These are phyloP conservation scores for Saprolegnia diclina DNA, from an alignment of 352 stramenopile genomes.

Conservation along the genomic window DNA sequence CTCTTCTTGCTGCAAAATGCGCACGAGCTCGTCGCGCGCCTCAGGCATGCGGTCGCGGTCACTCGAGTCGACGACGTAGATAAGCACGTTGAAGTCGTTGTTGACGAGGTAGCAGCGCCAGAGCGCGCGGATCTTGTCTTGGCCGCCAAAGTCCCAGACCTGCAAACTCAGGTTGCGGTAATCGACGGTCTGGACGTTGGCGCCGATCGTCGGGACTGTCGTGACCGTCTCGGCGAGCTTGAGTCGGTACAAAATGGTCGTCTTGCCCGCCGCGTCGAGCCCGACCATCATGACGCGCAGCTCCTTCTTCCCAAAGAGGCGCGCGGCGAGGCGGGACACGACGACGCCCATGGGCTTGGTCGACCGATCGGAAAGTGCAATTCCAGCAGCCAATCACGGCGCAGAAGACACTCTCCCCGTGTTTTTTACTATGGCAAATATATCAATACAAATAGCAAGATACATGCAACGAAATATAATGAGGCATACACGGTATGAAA, in stretches of 20 bases:
- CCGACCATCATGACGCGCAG: slow-evolving; percentile 27
- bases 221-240: slow-evolving; percentile 23
- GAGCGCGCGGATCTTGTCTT: slow-evolving; percentile 27
- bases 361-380: background rate
- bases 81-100: slow-evolving; percentile 15
- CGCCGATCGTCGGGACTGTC: slow-evolving; percentile 27
- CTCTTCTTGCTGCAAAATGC: slow-evolving; percentile 19
- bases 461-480: no score
- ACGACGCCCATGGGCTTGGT: slow-evolving; percentile 11
- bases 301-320: slow-evolving; percentile 27
- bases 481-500: no score
- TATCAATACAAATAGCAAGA: no score
- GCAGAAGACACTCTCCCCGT: no score
- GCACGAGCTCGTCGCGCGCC: slow-evolving; percentile 18
- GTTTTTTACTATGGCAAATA: no score
- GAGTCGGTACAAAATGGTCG: slow-evolving; percentile 28
- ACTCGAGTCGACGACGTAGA: slow-evolving; percentile 31
- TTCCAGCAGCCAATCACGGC: no score
- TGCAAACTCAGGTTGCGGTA: slow-evolving; percentile 27
- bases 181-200: slow-evolving; percentile 29
- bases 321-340: slow-evolving; percentile 7
- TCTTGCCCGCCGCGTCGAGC: slow-evolving; percentile 29
- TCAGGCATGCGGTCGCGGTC: slow-evolving; percentile 26
- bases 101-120: slow-evolving; percentile 17
- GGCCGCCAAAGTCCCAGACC: slow-evolving; percentile 30